Evolutionary conservation across 768 basidiomycete genomes (phyloP).

Genomic region (Boletus reticuloceps): DNA sequence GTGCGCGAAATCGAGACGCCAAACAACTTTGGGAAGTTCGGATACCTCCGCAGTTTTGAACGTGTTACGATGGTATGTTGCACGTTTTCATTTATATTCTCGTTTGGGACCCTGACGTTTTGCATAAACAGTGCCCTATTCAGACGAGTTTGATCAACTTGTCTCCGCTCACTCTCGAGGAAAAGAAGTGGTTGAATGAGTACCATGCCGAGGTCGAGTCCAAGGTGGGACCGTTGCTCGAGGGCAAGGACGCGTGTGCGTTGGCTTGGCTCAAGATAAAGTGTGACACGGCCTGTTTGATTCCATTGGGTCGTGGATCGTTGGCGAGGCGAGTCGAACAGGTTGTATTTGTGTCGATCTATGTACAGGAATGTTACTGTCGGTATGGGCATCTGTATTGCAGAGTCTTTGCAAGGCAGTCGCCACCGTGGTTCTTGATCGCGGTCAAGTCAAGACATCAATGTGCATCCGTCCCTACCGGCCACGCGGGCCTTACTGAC

Average conservation of each 20-base stretch:
- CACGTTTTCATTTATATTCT: background rate
- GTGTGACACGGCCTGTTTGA: slow-evolving; percentile 13
- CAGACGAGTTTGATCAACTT: slow-evolving; percentile 78
- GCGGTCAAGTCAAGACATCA: no score
- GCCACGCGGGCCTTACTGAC: no score
- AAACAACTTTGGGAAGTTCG: slow-evolving; percentile 77
- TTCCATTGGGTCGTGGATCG: background rate
- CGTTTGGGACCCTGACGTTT: background rate
- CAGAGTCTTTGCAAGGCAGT: no score
- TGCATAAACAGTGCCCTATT: slow-evolving; percentile 62
- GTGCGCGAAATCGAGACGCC: slow-evolving; percentile 70
- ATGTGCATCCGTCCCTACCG: no score
- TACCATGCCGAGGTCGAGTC: slow-evolving; percentile 72
- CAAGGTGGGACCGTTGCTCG: slow-evolving; percentile 59
- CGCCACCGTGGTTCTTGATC: no score
- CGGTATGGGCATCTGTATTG: no score
- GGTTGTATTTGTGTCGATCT: background rate
- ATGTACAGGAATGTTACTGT: background rate
- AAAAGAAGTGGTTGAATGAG: slow-evolving; percentile 76
- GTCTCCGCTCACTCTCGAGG: slow-evolving; percentile 57
- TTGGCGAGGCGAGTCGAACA: background rate
- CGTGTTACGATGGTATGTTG: slow-evolving; percentile 77
- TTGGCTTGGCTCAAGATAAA: slow-evolving; percentile 22
- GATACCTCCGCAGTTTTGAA: slow-evolving; percentile 85
- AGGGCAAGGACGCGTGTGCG: slow-evolving; percentile 30